Conservation (phyloP, 345 rosid genomes). For the Hirschfeldia incana region DNA sequence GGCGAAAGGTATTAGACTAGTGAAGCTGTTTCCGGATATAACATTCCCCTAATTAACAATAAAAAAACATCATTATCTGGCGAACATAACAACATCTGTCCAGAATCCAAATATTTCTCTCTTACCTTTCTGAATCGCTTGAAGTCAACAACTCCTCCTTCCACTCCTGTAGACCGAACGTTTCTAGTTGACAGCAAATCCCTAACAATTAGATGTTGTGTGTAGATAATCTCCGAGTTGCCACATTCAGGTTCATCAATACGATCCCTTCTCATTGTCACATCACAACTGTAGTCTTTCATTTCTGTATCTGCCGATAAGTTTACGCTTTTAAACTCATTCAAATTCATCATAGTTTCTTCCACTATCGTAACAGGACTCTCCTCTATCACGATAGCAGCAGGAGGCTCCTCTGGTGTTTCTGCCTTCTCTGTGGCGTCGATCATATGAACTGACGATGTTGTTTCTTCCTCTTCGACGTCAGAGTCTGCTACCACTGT, state of each 20-base stretch:
- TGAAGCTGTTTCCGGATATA: constrained; percentile 86
- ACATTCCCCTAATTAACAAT: constrained; percentile 48
- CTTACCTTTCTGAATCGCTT: constrained; percentile 87
- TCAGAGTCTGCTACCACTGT: constrained; percentile 95
- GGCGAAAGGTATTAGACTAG: constrained; percentile 79
- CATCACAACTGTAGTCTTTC: constrained; percentile 20
- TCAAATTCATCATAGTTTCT: constrained; percentile 44
- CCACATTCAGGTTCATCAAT: constrained; percentile 54
- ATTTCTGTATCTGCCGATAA: constrained; percentile 23
- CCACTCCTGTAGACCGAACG: constrained; percentile 32
- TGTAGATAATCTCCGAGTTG: constrained; percentile 67
- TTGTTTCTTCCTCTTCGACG: constrained; percentile 55
- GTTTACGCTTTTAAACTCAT: constrained; percentile 54
- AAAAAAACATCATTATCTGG: background rate
- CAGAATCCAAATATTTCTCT: constrained; percentile 6
- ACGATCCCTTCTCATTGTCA: constrained; percentile 41
- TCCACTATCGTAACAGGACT: constrained; percentile 29
- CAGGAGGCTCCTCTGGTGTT: constrained; percentile 31
- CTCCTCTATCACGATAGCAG: constrained; percentile 36
- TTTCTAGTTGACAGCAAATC: constrained; percentile 35
- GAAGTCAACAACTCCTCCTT: constrained; percentile 57
- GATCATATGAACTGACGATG: constrained; percentile 42
- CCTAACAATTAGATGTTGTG: constrained; percentile 65
- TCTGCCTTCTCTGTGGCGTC: constrained; percentile 38
- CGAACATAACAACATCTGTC: background rate